phyloP scores from a whole-genome alignment of 106 monocot species.

The Allium fistulosum region DNA sequence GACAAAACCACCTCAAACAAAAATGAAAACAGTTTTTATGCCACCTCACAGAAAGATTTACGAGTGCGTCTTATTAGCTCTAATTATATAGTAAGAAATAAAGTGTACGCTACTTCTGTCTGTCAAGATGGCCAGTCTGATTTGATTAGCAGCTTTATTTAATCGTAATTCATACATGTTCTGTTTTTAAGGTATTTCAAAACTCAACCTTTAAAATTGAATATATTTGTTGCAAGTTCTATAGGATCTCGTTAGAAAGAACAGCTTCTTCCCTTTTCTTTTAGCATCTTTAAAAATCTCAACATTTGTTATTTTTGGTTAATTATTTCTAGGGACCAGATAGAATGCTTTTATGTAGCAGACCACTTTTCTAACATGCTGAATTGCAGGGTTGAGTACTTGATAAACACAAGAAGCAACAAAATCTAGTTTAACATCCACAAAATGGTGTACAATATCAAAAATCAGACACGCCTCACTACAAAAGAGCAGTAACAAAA shows the following conservation, averaged over 20 bases:
- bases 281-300: neutral
- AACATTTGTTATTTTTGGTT: slow-evolving; percentile 36
- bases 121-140: no score
- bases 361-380: slow-evolving; percentile 66
- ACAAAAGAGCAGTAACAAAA: slow-evolving; percentile 6
- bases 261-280: neutral
- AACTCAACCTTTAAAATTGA: no score
- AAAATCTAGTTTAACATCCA: slow-evolving; percentile 77
- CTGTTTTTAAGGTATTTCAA: no score
- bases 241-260: neutral
- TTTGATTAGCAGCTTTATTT: no score
- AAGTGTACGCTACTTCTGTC: no score
- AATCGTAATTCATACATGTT: no score
- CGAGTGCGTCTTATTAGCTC: no score
- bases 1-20: no score
- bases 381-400: slow-evolving; percentile 81
- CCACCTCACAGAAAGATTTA: no score
- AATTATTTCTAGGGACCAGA: slow-evolving; percentile 70
- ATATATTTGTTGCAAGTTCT: no score
- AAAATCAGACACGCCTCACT: slow-evolving; percentile 79
- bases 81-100: no score
- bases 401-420: slow-evolving; percentile 88
- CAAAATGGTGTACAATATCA: slow-evolving; percentile 80
- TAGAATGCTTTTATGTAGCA: slow-evolving; percentile 42
- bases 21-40: no score